Percentiles rank a stretch among this genome's conserved stretches.
These are phyloP conservation scores for Helminthosporium solani DNA, from an alignment of 2,329 filamentous ascomycete genomes.

Conservation along the genomic window DNA sequence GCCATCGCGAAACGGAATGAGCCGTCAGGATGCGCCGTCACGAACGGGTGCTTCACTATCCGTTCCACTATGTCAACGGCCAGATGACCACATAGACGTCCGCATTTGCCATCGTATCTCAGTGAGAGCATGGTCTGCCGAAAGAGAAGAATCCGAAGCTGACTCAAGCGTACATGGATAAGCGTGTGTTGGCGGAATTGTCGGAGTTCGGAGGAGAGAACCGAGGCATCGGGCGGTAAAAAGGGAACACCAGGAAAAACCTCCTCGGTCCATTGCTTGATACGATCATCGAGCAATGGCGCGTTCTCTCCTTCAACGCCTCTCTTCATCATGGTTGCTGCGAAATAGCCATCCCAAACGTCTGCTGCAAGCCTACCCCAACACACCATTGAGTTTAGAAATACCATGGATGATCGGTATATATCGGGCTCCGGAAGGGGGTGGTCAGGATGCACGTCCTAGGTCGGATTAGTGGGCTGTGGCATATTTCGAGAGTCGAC, in stretches of 20 bases:
- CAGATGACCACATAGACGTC: slow-evolving; percentile 15
- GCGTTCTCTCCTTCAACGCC: slow-evolving; percentile 12
- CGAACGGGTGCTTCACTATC: slow-evolving; percentile 8
- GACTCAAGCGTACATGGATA: slow-evolving; percentile 20
- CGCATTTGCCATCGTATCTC: slow-evolving; percentile 18
- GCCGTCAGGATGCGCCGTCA: slow-evolving; percentile 7
- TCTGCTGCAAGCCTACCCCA: slow-evolving; percentile 28
- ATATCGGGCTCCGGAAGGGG: slow-evolving; percentile 13
- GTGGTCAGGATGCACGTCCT: slow-evolving; percentile 18
- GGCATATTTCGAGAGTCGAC: background rate
- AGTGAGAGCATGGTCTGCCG: slow-evolving; percentile 27
- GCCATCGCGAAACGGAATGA: slow-evolving; percentile 21
- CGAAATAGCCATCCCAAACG: slow-evolving; percentile 23
- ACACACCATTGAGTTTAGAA: slow-evolving; percentile 23
- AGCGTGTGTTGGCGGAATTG: slow-evolving; percentile 18
- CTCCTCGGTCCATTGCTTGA: slow-evolving; percentile 14
- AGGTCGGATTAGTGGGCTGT: background rate
- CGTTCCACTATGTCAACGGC: slow-evolving; percentile 17
- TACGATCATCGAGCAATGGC: slow-evolving; percentile 13
- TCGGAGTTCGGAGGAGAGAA: slow-evolving; percentile 9
- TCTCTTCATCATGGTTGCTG: slow-evolving; percentile 6
- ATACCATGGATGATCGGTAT: slow-evolving; percentile 18
- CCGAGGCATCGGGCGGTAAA: slow-evolving; percentile 5
- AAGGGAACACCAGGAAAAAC: slow-evolving; percentile 13
- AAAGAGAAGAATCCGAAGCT: slow-evolving; percentile 27